phyloP scores from a whole-genome alignment of 805 yeast genomes.

The Cyberlindnera saturnus region DNA sequence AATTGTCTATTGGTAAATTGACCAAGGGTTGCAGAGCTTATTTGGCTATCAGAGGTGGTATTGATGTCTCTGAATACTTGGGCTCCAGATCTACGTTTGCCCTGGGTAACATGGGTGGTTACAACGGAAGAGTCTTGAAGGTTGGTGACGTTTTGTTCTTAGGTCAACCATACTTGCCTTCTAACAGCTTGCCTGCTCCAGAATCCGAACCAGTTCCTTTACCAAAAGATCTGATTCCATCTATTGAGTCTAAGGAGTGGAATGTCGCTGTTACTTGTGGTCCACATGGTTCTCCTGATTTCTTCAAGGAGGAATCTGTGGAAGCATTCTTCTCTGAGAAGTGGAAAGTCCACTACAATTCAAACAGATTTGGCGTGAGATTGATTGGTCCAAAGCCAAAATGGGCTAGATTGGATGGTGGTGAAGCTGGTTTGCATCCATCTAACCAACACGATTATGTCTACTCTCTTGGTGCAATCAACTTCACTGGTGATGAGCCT shows the following conservation, averaged over 20 bases:
- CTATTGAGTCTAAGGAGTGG: slow-evolving; percentile 46
- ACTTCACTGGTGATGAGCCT: slow-evolving; percentile 98
- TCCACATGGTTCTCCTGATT: slow-evolving; percentile 97
- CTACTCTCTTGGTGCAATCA: slow-evolving; percentile 92
- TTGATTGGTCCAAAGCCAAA: slow-evolving; percentile 91
- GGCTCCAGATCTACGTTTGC: slow-evolving; percentile 98
- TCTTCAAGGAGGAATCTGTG: slow-evolving; percentile 72
- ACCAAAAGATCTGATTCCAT: slow-evolving; percentile 39
- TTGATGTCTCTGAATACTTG: slow-evolving; percentile 88
- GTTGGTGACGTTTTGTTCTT: slow-evolving; percentile 87
- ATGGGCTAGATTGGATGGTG: slow-evolving; percentile 97
- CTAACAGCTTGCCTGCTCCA: slow-evolving; percentile 70
- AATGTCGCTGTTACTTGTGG: slow-evolving; percentile 91
- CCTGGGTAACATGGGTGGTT: slow-evolving; percentile 87
- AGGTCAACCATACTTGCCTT: slow-evolving; percentile 66
- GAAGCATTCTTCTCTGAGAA: slow-evolving; percentile 65
- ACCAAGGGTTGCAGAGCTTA: slow-evolving; percentile 83
- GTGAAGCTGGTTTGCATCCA: slow-evolving; percentile 97
- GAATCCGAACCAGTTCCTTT: slow-evolving; percentile 53
- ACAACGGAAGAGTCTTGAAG: slow-evolving; percentile 87
- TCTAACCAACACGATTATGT: slow-evolving; percentile 98
- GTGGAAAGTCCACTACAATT: slow-evolving; percentile 97
- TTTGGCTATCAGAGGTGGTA: slow-evolving; percentile 85
- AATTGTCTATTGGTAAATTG: slow-evolving; percentile 74
- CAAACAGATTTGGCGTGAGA: slow-evolving; percentile 94